Evolutionary conservation across 2,329 filamentous ascomycete genomes (phyloP).

Genomic region (Sordariomycetes sp.): DNA sequence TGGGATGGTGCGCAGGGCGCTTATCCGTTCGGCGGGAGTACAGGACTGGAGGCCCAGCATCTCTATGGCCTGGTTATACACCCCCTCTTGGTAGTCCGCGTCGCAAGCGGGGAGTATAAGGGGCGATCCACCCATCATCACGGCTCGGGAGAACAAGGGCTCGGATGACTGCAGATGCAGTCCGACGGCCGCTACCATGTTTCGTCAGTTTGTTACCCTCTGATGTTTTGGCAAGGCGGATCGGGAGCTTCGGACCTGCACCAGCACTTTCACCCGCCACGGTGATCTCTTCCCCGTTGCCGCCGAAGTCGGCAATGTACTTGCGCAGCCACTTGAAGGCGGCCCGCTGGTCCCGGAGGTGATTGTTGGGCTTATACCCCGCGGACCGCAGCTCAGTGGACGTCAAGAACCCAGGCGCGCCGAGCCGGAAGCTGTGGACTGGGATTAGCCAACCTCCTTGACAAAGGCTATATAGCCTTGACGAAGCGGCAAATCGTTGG

Average conservation of each 20-base stretch:
- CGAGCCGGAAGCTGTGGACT: constrained; percentile 33
- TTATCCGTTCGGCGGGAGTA: neutral
- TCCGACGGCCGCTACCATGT: neutral
- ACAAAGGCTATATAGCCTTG: neutral
- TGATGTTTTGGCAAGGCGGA: too few species aligned
- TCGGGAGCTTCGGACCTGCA: constrained; percentile 17
- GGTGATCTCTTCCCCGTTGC: constrained; percentile 16
- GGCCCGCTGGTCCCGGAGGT: constrained; percentile 22
- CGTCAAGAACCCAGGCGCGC: constrained; percentile 28
- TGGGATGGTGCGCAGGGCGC: neutral
- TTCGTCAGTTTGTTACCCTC: neutral
- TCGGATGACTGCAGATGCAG: neutral
- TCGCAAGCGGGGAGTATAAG: neutral
- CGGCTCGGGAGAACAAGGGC: neutral
- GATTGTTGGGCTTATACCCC: constrained; percentile 29
- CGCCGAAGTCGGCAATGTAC: constrained; percentile 19
- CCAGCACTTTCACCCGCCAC: constrained; percentile 34
- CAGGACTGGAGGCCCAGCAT: neutral
- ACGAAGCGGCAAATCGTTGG: too few species aligned
- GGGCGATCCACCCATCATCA: neutral
- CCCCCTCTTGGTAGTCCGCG: neutral
- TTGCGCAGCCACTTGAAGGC: constrained; percentile 18
- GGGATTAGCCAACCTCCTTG: too few species aligned
- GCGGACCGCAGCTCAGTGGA: constrained; percentile 30
- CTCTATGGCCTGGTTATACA: neutral